These are phyloP conservation scores for Tricholomella constricta DNA, from an alignment of 768 basidiomycete genomes.

Conservation along the genomic window DNA sequence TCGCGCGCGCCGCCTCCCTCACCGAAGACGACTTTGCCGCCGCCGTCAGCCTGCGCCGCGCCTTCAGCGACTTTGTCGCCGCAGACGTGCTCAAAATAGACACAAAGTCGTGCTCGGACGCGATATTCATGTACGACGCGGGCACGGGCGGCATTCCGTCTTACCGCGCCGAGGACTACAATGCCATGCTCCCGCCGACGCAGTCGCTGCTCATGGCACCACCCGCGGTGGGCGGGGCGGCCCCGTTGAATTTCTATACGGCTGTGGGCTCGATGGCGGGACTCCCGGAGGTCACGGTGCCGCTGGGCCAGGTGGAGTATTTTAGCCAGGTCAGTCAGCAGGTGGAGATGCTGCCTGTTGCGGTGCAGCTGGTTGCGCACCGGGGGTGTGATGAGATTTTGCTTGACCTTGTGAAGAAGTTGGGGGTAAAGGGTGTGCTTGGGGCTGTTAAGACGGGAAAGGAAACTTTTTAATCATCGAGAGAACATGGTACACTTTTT, in stretches of 20 bases:
- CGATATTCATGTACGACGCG: conserved; percentile 39
- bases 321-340: conserved; percentile 32
- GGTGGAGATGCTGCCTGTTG: conserved; percentile 37
- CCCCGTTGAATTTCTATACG: conserved; percentile 31
- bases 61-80: conserved; percentile 26
- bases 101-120: conserved; percentile 33
- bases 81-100: conserved; percentile 31
- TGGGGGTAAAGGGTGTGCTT: conserved; percentile 29
- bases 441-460: conserved; percentile 26
- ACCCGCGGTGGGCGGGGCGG: not conserved
- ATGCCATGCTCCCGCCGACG: conserved; percentile 30
- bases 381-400: conserved; percentile 38
- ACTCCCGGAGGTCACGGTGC: conserved; percentile 38
- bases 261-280: conserved; percentile 40
- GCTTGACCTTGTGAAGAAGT: conserved; percentile 30
- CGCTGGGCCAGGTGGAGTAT: conserved; percentile 38
- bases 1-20: conserved; percentile 26
- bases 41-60: conserved; percentile 27
- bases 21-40: conserved; percentile 27
- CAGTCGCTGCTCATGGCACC: conserved; percentile 28
- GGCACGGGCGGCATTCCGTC: conserved; percentile 36
- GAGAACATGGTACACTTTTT: too few relatives aligned
- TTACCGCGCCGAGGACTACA: conserved; percentile 36
- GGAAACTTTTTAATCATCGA: conserved; percentile 15
- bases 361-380: conserved; percentile 36